phyloP scores from a whole-genome alignment of 208 protist genomes.

The Phytomonas francai region DNA sequence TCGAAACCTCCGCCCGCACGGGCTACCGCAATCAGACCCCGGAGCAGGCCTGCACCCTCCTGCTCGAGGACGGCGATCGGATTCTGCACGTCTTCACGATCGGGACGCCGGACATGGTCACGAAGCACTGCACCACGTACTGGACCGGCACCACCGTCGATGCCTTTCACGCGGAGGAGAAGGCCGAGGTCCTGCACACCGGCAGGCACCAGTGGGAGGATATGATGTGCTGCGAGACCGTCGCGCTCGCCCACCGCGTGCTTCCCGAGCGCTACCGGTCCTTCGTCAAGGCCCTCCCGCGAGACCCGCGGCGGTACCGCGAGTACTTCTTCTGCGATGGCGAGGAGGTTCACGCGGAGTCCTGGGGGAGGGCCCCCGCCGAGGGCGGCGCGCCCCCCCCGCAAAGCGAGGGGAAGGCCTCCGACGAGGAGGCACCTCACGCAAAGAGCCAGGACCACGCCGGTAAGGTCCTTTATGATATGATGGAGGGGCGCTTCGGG shows the following conservation, averaged over 20 bases:
- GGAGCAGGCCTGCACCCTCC: constrained; percentile 73
- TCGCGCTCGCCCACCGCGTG: constrained; percentile 68
- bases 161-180: constrained; percentile 51
- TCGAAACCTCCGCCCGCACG: constrained; percentile 37
- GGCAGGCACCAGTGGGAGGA: constrained; percentile 80
- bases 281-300: constrained; percentile 34
- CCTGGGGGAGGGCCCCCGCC: constrained; percentile 10
- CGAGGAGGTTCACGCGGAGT: constrained; percentile 36
- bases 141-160: constrained; percentile 64
- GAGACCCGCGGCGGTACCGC: constrained; percentile 21
- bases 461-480: not conserved
- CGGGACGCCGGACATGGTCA: constrained; percentile 68
- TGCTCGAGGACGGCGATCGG: constrained; percentile 42
- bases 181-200: constrained; percentile 64
- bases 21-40: constrained; percentile 52
- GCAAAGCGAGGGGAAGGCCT: constrained; percentile 2
- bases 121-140: constrained; percentile 48
- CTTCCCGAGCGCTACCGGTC: constrained; percentile 64
- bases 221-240: constrained; percentile 58
- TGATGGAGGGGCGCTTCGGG: not conserved
- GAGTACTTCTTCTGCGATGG: constrained; percentile 84
- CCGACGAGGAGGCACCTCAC: not conserved
- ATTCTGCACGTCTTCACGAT: constrained; percentile 81
- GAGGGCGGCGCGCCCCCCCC: constrained; percentile 13
- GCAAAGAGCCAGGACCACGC: not conserved